Conservation (phyloP, 2,329 filamentous ascomycete species). For the Diaporthe sp. region DNA sequence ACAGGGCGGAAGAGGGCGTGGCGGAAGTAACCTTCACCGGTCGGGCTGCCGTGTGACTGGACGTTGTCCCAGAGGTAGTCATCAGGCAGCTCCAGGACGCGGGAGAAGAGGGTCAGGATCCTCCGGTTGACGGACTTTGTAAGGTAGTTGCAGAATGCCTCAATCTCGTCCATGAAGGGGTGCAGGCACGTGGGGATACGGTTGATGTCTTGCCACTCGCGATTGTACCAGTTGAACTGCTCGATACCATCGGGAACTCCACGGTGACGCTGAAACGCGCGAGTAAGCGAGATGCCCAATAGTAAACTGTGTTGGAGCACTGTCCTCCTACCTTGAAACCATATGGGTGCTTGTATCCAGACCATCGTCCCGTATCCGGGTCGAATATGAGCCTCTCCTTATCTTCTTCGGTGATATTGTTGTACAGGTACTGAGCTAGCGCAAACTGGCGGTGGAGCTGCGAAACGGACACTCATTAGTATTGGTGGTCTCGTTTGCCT, state of each 20-base stretch:
- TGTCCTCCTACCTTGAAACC: conserved; percentile 53
- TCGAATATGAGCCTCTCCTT: conserved; percentile 61
- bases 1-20: conserved; percentile 57
- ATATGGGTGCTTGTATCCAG: conserved; percentile 63
- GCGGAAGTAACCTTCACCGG: conserved; percentile 60
- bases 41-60: conserved; percentile 56
- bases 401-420: conserved; percentile 63
- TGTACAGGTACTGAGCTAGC: conserved; percentile 62
- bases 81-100: conserved; percentile 58
- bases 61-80: conserved; percentile 59
- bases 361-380: conserved; percentile 60
- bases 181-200: conserved; percentile 60
- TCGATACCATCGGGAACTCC: conserved; percentile 62
- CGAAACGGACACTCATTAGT: background rate
- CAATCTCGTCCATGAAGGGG: conserved; percentile 64
- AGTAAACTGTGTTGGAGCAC: too few species aligned
- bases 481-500: background rate
- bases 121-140: conserved; percentile 61
- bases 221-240: conserved; percentile 66
- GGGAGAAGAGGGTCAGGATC: conserved; percentile 55
- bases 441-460: conserved; percentile 64
- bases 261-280: conserved; percentile 50
- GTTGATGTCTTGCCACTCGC: conserved; percentile 56
- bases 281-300: background rate
- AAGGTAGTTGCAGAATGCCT: conserved; percentile 54